Evolutionary conservation across 345 rosid genomes (phyloP), one percentile per base, ranked within the genome.

Genomic region (Hibiscus syriacus): DNA sequence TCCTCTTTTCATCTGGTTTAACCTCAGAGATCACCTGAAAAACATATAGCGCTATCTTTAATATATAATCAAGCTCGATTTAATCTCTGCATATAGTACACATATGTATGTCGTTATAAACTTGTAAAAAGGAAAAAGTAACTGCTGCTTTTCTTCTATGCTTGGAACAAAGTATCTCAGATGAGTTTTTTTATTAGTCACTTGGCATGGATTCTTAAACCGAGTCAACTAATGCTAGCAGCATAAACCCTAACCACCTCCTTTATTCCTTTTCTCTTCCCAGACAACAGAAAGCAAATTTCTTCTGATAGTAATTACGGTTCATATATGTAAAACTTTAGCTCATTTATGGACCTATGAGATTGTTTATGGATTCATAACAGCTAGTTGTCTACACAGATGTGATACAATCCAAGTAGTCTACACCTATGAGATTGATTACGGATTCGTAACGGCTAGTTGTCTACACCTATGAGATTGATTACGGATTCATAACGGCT

Each of bases 1-100:
- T 81, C 80, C 80, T 86, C 73, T 93, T 93, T 75, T 84, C 89
- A 70, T 78, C 82, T 62, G 98, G 97, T 84, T 90, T 90, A 62
- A 87, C 92, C 76, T 85, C 92, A 67, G 96, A 76, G 54, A 84
- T 66, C 63, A 93, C 97, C 96, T 93, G 83, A 67, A 68, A 58
- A 71, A 38, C 71, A 76, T 14, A 6, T 22, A 39, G 30, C 41
- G 55, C 26, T 36, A 55, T 14, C n/a, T 61, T 59, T 29, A 17
- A 53, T 43, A 27, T 30, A 36, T 23, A 27, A 49, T 26, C 32
- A 43, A 30, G 10, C 22, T 9, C 36, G 1, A 17, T 45, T 50
- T 11, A 16, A 14, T 5, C 17, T 25, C 23, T 22, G 56, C 52
- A 49, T 59, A 19, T 63, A 26, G 32, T 22, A 26, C 32, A 19